Evolutionary conservation across 1,139 yeast species (phyloP), one percentile per base, ranked within the genome.

Genomic region (Nakaseomyces bracarensis): DNA sequence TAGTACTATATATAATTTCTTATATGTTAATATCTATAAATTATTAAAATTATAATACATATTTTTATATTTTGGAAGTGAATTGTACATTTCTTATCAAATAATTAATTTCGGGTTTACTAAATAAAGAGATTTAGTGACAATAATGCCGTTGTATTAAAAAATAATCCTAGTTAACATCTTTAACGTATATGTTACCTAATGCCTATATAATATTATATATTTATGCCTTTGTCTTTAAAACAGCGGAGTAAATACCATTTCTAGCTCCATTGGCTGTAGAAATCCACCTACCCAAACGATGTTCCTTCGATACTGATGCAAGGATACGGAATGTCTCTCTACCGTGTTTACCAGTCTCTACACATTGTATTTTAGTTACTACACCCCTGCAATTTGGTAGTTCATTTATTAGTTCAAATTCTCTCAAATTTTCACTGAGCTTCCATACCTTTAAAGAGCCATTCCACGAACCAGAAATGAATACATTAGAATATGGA

Each of bases 401-500:
- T 29, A 85, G 58, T 35, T 70, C 69, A 11, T 81, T 83, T 18
- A 82, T 52, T 16, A 68, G 59, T 36, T 64, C 68, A 56, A 86
- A 83, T 27, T 69, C 66, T 51, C 94, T 72, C 55, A 80, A 61
- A 43, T 76, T 80, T 40, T 74, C 79, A 42, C 74, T 75, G 27
- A 91, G 61, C 55, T 75, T 77, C 97, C 97, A 91, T 38, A 86
- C 70, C 48, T 74, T 77, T 44, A 85, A 62, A 5, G 68, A 62
- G 3, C 97, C 97, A 57, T 77, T 75, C 79, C 85, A 83, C 2
- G 97, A 87, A 0, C 98, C 98, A 19, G 87, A 77, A 42, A 91
- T 66, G 56, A 91, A 85, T 6, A 86, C 63, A 58, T 93, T 89
- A 20, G 91, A 74, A 59, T 75, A 89, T n/a, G 98, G 96, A n/a